Evolutionary conservation across 805 yeast species (phyloP), one percentile per base, ranked within the genome.

Genomic region (Torulaspora microellipsoides): DNA sequence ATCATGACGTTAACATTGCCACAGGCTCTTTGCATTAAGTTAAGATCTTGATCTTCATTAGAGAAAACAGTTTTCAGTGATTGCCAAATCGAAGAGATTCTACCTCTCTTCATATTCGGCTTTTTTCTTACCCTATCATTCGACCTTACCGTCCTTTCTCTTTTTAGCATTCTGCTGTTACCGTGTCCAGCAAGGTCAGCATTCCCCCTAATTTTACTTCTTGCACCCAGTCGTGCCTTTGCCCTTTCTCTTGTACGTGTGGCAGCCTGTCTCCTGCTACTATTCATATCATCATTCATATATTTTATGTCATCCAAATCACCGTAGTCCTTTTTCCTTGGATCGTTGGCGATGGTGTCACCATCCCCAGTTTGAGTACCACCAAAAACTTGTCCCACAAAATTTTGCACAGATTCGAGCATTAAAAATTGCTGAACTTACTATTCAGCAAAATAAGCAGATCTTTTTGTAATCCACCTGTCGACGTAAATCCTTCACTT

Each of bases 291-390:
- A 15, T 36, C 14, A 28, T 31, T 42, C 38, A 25, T 13, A 13
- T 27, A 32, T 30, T 44, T 47, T 14, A 49, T 33, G 11, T 48
- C 49, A 11, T 50, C 48, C 27, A 55, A 40, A 27, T 46, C 48
- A 9, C 59, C 59, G 31, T 48, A 49, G 20, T 55, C 59, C 28
- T 29, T 47, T 43, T 55, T 55, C 31, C 59, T 48, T 7, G 39
- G 39, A 36, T 55, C 56, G 8, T 40, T 33, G 25, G 25, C 25
- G 25, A 20, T 20, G 25, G 25, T 3, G 7, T 6, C 25, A 11
- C 32, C 38, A 8, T 20, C n/a, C 8, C 20, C 15, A 27, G 27
- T 15, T 9, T 34, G 29, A 10, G 1, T 23, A 38, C 15, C 31
- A 11, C 51, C 48, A 32, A 52, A 39, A 20, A 49, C 32, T 15